Evolutionary conservation across 768 basidiomycete genomes (phyloP).

Genomic region (Agrocybe chaxingu): DNA sequence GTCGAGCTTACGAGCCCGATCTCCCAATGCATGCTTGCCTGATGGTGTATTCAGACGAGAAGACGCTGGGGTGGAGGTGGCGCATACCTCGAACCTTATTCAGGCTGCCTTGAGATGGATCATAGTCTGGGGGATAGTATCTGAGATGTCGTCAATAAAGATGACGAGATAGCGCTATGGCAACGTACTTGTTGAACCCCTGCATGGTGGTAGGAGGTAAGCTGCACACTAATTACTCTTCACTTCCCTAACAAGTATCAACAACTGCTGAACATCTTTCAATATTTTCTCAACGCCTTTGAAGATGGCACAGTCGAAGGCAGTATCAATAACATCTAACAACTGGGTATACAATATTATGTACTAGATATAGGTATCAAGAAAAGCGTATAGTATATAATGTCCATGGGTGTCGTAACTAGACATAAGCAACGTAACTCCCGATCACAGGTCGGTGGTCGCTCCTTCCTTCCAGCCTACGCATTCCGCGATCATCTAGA

Average conservation of each 20-base stretch:
- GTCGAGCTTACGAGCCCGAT: slow-evolving; percentile 92
- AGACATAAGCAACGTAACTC: slow-evolving; percentile 68
- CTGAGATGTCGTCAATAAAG: slow-evolving; percentile 18
- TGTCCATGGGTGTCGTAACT: not conserved
- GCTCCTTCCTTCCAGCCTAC: slow-evolving; percentile 70
- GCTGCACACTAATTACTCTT: no score
- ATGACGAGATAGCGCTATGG: not conserved
- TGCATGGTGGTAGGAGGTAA: slow-evolving; percentile 28
- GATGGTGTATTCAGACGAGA: slow-evolving; percentile 5
- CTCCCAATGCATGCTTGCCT: slow-evolving; percentile 94
- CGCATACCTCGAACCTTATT: slow-evolving; percentile 65
- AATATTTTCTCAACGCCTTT: not conserved
- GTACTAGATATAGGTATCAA: not conserved
- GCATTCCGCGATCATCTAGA: slow-evolving; percentile 74
- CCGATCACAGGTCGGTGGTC: slow-evolving; percentile 89
- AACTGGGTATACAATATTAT: not conserved
- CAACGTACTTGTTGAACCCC: slow-evolving; percentile 43
- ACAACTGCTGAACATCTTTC: not conserved
- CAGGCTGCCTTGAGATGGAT: slow-evolving; percentile 60
- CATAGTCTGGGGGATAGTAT: slow-evolving; percentile 51
- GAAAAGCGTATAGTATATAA: not conserved
- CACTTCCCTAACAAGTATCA: no score
- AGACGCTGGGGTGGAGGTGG: not conserved
- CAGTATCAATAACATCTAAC: no score
- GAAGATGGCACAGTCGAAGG: not conserved